Evolutionary conservation across 2,329 filamentous ascomycete genomes (phyloP).

Genomic region (Fusarium heterosporum): DNA sequence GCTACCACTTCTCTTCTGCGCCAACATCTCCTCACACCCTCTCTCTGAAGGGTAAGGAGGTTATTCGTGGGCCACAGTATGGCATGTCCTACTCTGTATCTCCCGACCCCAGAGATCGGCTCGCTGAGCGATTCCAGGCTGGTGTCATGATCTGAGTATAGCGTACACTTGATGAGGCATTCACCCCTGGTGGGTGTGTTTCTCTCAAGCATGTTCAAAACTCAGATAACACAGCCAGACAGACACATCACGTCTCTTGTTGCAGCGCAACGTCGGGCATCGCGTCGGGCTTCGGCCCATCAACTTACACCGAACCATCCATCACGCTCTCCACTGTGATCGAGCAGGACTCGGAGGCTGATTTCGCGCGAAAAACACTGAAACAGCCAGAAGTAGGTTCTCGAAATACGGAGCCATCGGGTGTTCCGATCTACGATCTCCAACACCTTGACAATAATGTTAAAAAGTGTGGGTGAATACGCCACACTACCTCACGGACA

Average conservation of each 20-base stretch:
- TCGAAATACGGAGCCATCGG: slow-evolving; percentile 7
- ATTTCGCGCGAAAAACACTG: background rate
- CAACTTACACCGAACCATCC: slow-evolving; percentile 13
- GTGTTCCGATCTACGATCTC: slow-evolving; percentile 2
- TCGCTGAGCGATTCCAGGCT: slow-evolving; percentile 29
- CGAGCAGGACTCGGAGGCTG: slow-evolving; percentile 28
- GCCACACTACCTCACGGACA: slow-evolving; percentile 13
- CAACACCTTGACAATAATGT: slow-evolving; percentile 5
- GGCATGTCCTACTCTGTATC: slow-evolving; percentile 52
- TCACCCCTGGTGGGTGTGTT: slow-evolving; percentile 53
- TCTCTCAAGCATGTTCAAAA: slow-evolving; percentile 58
- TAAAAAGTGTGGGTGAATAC: slow-evolving; percentile 19
- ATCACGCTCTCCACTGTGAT: slow-evolving; percentile 26
- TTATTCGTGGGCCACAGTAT: slow-evolving; percentile 51
- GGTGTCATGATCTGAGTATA: slow-evolving; percentile 35
- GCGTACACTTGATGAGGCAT: slow-evolving; percentile 5
- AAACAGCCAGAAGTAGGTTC: background rate
- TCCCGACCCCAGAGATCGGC: slow-evolving; percentile 53
- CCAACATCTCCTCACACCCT: slow-evolving; percentile 38
- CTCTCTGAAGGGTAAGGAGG: slow-evolving; percentile 59
- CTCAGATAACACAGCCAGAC: background rate
- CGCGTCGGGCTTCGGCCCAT: slow-evolving; percentile 15
- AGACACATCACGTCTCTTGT: background rate
- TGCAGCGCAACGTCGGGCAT: background rate
- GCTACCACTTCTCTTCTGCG: slow-evolving; percentile 23